Base-by-base conservation (phyloP, 2,329 filamentous ascomycete genomes). In the Cryphonectria japonica region DNA sequence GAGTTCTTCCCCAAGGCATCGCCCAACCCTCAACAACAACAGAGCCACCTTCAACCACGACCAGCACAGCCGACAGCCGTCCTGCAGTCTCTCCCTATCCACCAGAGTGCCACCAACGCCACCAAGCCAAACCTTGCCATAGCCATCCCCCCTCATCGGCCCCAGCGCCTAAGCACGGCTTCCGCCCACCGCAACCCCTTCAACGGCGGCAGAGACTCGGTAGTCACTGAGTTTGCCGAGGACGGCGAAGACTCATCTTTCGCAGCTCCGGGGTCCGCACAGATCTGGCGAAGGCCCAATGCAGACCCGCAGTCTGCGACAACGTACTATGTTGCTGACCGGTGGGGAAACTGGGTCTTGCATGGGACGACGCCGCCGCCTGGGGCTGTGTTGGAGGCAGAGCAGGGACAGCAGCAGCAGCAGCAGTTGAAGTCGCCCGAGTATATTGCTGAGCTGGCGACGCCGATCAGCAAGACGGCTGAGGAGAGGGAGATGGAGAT, bases 191-290 rank as follows among this genome's bases (percentile, higher is more conserved):
- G 73, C 22, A 69, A 68, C 61, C 65, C 61, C 9, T 63, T 71
- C 46, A 57, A 52, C 62, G 73, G 73, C 52, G 76, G 78, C 13
- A 80, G 79, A 32, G 82, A 84, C 69, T 84, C 86, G 77, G 80
- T 83, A 70, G 79, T 86, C 73, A 84, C 86, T 11, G 82, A 88
- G 78, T 85, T 88, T 71, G 85, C 88, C 72, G 83, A 88, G 78
- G 83, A 86, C 75, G 79, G 85, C 71, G 78, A 82, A 75, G 71
- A 76, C 72, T 74, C 79, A 71, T 61, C 81, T 66, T 1, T 14
- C 13, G 71, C 69, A 19, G 57, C 65, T 9, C 62, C 54, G 4
- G 75, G 82, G 73, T 78, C 77, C 1, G 78, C 76, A n/a, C 82
- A 84, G 69, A 82, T 87, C 62, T 88, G 86, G 86, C 80, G 84